Evolutionary conservation across 176 grass and related monocot genomes (phyloP).

Genomic region (Bromus sterilis): DNA sequence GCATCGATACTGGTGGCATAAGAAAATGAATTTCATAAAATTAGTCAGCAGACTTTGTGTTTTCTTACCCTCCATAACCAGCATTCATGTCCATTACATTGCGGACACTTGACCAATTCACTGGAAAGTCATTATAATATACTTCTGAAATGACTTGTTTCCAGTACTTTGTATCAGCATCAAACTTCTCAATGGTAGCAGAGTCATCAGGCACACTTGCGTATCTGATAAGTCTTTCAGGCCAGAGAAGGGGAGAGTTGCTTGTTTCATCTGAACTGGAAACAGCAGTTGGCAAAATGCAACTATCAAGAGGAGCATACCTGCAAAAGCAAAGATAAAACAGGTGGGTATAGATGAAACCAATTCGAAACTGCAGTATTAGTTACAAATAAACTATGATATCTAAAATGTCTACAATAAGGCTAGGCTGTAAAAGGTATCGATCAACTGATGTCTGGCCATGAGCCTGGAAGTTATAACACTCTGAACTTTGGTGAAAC

Average conservation of each 20-base stretch:
- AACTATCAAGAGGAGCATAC: constrained; percentile 77
- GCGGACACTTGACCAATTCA: constrained; percentile 77
- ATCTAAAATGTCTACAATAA: not conserved
- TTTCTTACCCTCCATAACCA: constrained; percentile 80
- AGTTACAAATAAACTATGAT: not conserved
- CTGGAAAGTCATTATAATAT: constrained; percentile 49
- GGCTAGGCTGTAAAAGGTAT: not conserved
- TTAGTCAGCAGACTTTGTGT: not conserved
- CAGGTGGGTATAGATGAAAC: not conserved
- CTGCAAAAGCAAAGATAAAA: constrained; percentile 38
- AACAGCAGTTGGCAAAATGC: constrained; percentile 32
- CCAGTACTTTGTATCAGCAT: constrained; percentile 60
- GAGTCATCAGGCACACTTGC: constrained; percentile 34
- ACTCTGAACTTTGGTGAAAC: not conserved
- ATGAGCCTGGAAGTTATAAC: not conserved
- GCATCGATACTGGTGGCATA: not conserved
- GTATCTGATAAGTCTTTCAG: constrained; percentile 59
- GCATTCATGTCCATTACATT: constrained; percentile 98
- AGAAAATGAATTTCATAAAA: constrained; percentile 5
- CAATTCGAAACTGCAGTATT: not conserved
- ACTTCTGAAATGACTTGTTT: constrained; percentile 50
- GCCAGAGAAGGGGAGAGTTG: constrained; percentile 61
- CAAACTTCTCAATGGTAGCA: constrained; percentile 34
- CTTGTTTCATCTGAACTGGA: constrained; percentile 44
- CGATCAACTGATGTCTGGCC: not conserved